These are phyloP conservation scores for Musa beccarii DNA, from an alignment of 176 grass and related monocot species.

Conservation along the genomic window DNA sequence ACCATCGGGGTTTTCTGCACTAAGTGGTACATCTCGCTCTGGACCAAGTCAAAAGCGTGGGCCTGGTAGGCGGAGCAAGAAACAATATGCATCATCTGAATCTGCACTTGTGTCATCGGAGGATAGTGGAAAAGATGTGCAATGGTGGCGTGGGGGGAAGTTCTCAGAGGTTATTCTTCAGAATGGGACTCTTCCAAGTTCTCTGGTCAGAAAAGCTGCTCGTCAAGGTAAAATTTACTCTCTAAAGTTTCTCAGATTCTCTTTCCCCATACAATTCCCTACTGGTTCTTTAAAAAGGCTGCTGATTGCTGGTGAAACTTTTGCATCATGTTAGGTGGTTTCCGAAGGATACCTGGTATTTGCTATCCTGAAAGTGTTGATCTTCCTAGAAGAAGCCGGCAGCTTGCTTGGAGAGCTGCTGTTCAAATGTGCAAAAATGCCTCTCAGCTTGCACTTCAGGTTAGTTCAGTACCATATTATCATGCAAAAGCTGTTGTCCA, in stretches of 20 bases:
- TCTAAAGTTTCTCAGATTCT: slow-evolving; percentile 22
- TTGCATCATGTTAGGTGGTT: slow-evolving; percentile 48
- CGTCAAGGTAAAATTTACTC: slow-evolving; percentile 60
- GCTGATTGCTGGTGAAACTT: slow-evolving; percentile 11
- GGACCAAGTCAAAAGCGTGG: slow-evolving; percentile 64
- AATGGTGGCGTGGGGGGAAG: slow-evolving; percentile 76
- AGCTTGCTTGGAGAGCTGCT: slow-evolving; percentile 83
- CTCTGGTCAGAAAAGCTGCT: slow-evolving; percentile 59
- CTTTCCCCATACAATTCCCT: slow-evolving; percentile 3
- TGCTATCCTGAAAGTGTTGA: slow-evolving; percentile 70
- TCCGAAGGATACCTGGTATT: slow-evolving; percentile 54
- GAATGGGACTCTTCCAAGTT: slow-evolving; percentile 44
- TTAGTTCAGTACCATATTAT: slow-evolving; percentile 20
- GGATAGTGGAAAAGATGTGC: slow-evolving; percentile 63
- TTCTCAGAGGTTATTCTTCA: slow-evolving; percentile 71
- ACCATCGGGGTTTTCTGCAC: slow-evolving; percentile 39
- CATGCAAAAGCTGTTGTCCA: slow-evolving; percentile 10
- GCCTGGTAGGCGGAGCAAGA: slow-evolving; percentile 56
- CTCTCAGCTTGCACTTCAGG: slow-evolving; percentile 87
- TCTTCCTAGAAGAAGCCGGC: slow-evolving; percentile 62
- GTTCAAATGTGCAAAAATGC: slow-evolving; percentile 59
- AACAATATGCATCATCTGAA: slow-evolving; percentile 45
- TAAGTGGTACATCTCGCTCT: slow-evolving; percentile 39
- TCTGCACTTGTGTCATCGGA: slow-evolving; percentile 43
- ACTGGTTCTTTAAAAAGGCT: slow-evolving; percentile 1